A percentile compares a stretch with the other conserved stretches of the same genome.
Evolutionary conservation across 176 grass and related monocot genomes (phyloP).

Genomic region (Zizania latifolia): DNA sequence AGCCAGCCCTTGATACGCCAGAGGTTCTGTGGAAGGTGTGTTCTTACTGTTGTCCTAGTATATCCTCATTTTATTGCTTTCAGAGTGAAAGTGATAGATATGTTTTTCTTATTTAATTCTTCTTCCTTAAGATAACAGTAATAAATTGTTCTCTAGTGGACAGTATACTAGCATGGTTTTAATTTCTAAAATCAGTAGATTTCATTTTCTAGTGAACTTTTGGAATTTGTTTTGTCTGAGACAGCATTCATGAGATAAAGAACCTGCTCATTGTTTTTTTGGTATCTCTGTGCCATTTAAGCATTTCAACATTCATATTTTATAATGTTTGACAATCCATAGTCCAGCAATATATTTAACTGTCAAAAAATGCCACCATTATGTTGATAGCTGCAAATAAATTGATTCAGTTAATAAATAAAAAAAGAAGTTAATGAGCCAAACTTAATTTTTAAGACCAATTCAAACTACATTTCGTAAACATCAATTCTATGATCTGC

Average conservation of each 20-base stretch:
- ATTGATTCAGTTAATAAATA: background rate
- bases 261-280: background rate
- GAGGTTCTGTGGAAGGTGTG: conserved; percentile 79
- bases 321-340: background rate
- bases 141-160: background rate
- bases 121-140: background rate
- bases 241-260: background rate
- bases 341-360: background rate
- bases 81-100: background rate
- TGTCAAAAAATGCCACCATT: background rate
- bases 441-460: background rate
- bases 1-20: conserved; percentile 77
- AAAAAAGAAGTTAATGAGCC: background rate
- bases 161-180: background rate
- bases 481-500: background rate
- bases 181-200: background rate
- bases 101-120: background rate
- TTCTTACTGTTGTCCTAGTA: background rate
- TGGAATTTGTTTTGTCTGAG: background rate
- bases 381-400: background rate
- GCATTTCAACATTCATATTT: background rate
- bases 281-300: background rate
- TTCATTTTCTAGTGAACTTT: background rate
- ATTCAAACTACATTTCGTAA: too few species aligned
- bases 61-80: conserved; percentile 1